Evolutionary conservation across 495 filamentous ascomycete species (phyloP).

Genomic region (Aspergillus hancockii): DNA sequence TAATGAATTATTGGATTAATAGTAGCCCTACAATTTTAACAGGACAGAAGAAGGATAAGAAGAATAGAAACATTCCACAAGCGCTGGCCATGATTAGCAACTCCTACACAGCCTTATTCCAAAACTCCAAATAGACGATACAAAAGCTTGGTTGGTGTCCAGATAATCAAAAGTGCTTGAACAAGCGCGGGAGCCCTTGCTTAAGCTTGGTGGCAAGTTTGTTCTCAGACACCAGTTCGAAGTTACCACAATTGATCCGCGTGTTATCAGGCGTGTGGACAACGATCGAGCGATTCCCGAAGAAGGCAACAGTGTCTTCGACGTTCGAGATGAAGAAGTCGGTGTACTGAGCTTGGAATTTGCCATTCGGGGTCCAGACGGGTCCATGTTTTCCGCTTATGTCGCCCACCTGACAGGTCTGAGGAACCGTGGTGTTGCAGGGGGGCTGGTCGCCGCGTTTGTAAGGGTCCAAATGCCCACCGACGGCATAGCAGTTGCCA

Average conservation of each 20-base stretch:
- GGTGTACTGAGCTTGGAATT: conserved; percentile 52
- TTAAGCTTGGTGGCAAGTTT: background rate
- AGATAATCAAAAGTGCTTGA: background rate
- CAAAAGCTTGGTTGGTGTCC: background rate
- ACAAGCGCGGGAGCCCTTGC: too few species aligned
- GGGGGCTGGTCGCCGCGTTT: conserved; percentile 61
- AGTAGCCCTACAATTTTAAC: background rate
- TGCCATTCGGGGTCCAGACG: conserved; percentile 47
- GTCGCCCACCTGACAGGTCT: conserved; percentile 83
- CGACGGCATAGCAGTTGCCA: conserved; percentile 77
- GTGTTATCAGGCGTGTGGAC: conserved; percentile 52
- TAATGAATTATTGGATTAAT: background rate
- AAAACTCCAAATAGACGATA: background rate
- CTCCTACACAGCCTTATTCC: background rate
- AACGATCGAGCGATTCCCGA: conserved; percentile 79
- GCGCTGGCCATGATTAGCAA: background rate
- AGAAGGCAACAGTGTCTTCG: conserved; percentile 60
- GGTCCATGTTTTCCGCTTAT: conserved; percentile 78
- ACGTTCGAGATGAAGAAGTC: conserved; percentile 69
- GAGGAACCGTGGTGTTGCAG: conserved; percentile 62
- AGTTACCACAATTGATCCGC: conserved; percentile 36
- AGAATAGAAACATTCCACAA: background rate
- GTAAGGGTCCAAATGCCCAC: conserved; percentile 69
- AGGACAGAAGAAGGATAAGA: background rate
- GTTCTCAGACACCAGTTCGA: conserved; percentile 2